phyloP scores from a whole-genome alignment of 805 yeast genomes.

The Schwanniomyces vanrijiae region DNA sequence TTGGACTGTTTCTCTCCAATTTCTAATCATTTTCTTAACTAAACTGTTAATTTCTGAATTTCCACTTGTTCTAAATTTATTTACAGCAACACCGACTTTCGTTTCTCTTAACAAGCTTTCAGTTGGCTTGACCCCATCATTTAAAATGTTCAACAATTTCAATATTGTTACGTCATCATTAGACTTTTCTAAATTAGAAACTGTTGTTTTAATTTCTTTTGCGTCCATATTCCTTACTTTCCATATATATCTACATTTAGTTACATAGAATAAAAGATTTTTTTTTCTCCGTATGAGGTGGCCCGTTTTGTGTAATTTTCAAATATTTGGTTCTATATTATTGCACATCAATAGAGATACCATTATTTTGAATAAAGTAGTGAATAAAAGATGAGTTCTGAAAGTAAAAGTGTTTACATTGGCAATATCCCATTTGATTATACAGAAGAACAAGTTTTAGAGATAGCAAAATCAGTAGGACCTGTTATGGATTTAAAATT shows the following conservation, averaged over 20 bases:
- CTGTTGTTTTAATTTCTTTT: conserved; percentile 69
- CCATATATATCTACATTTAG: not conserved
- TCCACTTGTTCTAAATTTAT: conserved; percentile 70
- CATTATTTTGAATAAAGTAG: not conserved
- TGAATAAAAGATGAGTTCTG: conserved; percentile 5
- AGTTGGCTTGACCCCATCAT: conserved; percentile 75
- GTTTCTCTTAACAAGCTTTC: conserved; percentile 88
- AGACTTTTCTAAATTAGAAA: conserved; percentile 70
- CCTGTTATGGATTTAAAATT: conserved; percentile 77
- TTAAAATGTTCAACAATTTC: conserved; percentile 63
- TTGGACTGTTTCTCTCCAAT: conserved; percentile 89
- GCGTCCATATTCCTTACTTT: conserved; percentile 49
- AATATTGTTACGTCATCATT: conserved; percentile 61
- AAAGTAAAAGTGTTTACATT: conserved; percentile 54
- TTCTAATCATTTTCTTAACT: conserved; percentile 79
- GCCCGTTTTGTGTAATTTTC: not conserved
- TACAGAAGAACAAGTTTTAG: conserved; percentile 90
- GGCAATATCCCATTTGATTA: conserved; percentile 92
- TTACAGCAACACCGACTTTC: conserved; percentile 95
- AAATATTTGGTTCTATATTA: not conserved
- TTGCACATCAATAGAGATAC: not conserved
- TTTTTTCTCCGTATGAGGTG: not conserved
- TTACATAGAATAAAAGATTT: not conserved
- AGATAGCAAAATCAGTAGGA: conserved; percentile 83
- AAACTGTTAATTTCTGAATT: conserved; percentile 67